These are phyloP conservation scores for Tulasnella sp. DNA, from an alignment of 768 basidiomycete species.

Conservation along the genomic window DNA sequence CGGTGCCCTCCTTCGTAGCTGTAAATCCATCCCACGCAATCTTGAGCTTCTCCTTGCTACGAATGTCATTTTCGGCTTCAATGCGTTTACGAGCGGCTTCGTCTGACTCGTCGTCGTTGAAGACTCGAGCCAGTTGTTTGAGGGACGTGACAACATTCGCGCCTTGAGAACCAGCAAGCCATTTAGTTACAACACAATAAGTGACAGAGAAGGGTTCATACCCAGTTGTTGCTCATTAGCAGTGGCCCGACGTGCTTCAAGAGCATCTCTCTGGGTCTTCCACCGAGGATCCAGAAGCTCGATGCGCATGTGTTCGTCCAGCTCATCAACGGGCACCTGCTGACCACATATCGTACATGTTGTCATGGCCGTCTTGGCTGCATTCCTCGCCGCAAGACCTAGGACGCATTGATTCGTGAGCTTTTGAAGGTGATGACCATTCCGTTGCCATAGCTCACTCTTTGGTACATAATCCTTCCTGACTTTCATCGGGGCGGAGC, in stretches of 20 bases:
- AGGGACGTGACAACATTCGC: slow-evolving; percentile 92
- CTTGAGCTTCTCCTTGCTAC: slow-evolving; percentile 81
- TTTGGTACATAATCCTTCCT: slow-evolving; percentile 75
- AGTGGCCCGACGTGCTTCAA: slow-evolving; percentile 85
- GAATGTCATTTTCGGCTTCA: slow-evolving; percentile 74
- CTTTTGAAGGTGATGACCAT: too few relatives aligned
- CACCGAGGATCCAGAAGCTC: slow-evolving; percentile 94
- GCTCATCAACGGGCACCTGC: slow-evolving; percentile 88
- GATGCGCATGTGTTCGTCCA: slow-evolving; percentile 97
- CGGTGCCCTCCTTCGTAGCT: slow-evolving; percentile 79
- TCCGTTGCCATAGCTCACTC: too few relatives aligned
- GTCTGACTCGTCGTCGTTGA: slow-evolving; percentile 69
- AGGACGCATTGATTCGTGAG: not conserved
- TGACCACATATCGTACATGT: slow-evolving; percentile 94
- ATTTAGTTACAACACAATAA: not conserved
- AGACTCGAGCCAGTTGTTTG: slow-evolving; percentile 85
- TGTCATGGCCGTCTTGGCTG: slow-evolving; percentile 58
- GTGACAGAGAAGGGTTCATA: too few relatives aligned
- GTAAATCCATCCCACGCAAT: slow-evolving; percentile 99
- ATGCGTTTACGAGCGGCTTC: slow-evolving; percentile 54
- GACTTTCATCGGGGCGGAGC: slow-evolving; percentile 82
- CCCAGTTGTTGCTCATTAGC: slow-evolving; percentile 74
- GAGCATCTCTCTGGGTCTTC: slow-evolving; percentile 86
- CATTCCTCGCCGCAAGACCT: slow-evolving; percentile 29
- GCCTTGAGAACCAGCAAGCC: slow-evolving; percentile 25